Base-by-base conservation (phyloP, 2,329 filamentous ascomycete genomes). In the Furcasterigmium furcatum region DNA sequence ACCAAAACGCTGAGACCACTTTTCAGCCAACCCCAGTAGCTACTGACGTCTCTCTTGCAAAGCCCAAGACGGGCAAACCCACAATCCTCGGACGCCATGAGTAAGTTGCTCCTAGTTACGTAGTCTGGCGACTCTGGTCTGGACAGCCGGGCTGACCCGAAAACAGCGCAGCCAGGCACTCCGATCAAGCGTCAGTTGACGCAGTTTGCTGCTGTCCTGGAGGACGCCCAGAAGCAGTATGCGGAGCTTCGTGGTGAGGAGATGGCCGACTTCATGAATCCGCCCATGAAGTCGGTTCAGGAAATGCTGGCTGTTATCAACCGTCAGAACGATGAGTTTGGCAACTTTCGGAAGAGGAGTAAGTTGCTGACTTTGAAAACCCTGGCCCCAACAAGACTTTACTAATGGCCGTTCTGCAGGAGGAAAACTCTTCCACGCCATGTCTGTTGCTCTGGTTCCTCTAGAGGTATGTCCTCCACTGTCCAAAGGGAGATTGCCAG, bases 271-370 rank as follows among this genome's bases (percentile, higher is more conserved):
- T 67, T 62, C 44, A 46, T 62, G 41, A 51, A 55, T 20, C 66
- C 65, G 3, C 59, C 61, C 8, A 59, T 71, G 43, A 55, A 43
- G 12, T 57, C 59, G 0, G 47, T 70, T 10, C 53, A 59, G 9
- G 62, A 67, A 20, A 52, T 71, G 13, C 45, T 60, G 13, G 46
- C 44, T 3, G 58, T 61, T 13, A 39, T 71, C n/a, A 61, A 60
- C 12, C 45, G 49, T 7, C 60, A 68, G 34, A 70, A 71, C 53
- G 55, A 58, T 3, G 50, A 59, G 20, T 71, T 71, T 38, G 35
- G 48, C 6, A 49, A 57, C n/a, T 71, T 71, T 43, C 62, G 68
- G 9, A 59, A 58, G 25, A 66, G 58, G 44, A 55, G 60, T 1
- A 36, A 3, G 34, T 20, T 18, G n/a, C n/a, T n/a, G n/a, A n/a